These are phyloP conservation scores for Claviceps digitariae DNA, from an alignment of 2,329 filamentous ascomycete species.

Conservation along the genomic window DNA sequence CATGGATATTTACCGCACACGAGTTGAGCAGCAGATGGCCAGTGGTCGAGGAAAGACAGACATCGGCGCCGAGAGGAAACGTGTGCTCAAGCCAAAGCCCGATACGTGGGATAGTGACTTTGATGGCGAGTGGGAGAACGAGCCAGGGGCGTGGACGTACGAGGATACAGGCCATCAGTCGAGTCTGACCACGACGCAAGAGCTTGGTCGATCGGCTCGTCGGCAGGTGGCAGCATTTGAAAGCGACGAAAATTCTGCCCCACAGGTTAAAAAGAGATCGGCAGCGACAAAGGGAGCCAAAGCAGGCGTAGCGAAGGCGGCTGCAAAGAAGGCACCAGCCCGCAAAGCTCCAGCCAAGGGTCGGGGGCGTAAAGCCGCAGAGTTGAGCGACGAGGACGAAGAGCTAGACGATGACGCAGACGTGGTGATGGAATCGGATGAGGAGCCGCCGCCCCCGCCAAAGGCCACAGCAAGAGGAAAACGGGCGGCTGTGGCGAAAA, in stretches of 20 bases:
- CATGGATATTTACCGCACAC: constrained; percentile 59
- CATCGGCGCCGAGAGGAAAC: constrained; percentile 24
- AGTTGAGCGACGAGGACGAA: constrained; percentile 28
- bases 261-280: constrained; percentile 17
- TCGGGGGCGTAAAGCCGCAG: constrained; percentile 24
- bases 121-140: constrained; percentile 74
- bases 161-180: constrained; percentile 13
- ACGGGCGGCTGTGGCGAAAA: constrained; percentile 9
- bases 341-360: constrained; percentile 30
- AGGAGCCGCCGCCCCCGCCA: constrained; percentile 25
- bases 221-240: constrained; percentile 14
- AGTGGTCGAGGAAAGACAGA: constrained; percentile 39
- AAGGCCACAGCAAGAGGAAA: constrained; percentile 19
- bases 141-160: constrained; percentile 44
- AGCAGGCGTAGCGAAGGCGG: constrained; percentile 12
- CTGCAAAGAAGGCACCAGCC: constrained; percentile 28
- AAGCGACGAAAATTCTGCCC: constrained; percentile 15
- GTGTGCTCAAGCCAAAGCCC: constrained; percentile 58
- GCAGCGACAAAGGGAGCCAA: constrained; percentile 19
- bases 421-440: constrained; percentile 40
- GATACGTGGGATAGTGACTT: constrained; percentile 79
- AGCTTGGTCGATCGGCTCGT: constrained; percentile 6
- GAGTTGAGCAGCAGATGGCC: constrained; percentile 58
- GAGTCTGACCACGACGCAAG: constrained; percentile 6
- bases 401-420: constrained; percentile 33